Evolutionary conservation across 2,329 filamentous ascomycete species (phyloP), one percentile per base, ranked within the genome.

Genomic region (Trichoderma pleuroti): DNA sequence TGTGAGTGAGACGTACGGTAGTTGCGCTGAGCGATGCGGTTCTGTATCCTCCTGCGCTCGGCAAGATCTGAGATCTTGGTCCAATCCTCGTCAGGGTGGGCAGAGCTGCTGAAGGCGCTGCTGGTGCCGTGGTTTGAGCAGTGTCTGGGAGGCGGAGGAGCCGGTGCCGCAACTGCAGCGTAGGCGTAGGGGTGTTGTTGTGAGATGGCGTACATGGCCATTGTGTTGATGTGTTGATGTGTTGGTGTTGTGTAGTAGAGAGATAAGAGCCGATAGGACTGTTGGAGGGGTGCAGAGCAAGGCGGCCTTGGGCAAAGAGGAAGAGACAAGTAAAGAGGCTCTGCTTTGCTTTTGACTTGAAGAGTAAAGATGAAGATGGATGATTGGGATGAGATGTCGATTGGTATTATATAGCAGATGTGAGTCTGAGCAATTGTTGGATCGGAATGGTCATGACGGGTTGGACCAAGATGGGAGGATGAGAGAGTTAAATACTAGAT

Each of bases 11-110:
- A 87, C 90, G 80, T 86, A 97, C 94, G 94, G 85, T 98, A 98
- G 85, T 97, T 97, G 78, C 94, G 91, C 84, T 98, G 95, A 75
- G 95, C 95, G 86, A 98, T 98, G 76, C 95, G 91, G 84, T 98
- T 98, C 84, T 98, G 94, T 84, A 98, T 97, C 79, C 94, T 89
- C 77, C 94, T 87, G 78, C 96, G 91, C 84, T 98, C 95, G 65
- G 94, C 95, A 72, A 98, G 90, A 82, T 98, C 95, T 71, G 95
- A 97, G 80, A 98, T 97, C 89, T 98, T 97, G 79, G 95, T 98
- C 95, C 95, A 98, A 84, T 98, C 95, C 84, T 98, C 95, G 79
- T 98, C 94, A 69, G 95, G 93, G 81, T 97, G 97, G 76, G 94
- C 95, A 74, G 93, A 97, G 77, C 92, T 92, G 83, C 93, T 97